Evolutionary conservation across 148 eudicot genomes (phyloP).

Genomic region (Dysphania ambrosioides): DNA sequence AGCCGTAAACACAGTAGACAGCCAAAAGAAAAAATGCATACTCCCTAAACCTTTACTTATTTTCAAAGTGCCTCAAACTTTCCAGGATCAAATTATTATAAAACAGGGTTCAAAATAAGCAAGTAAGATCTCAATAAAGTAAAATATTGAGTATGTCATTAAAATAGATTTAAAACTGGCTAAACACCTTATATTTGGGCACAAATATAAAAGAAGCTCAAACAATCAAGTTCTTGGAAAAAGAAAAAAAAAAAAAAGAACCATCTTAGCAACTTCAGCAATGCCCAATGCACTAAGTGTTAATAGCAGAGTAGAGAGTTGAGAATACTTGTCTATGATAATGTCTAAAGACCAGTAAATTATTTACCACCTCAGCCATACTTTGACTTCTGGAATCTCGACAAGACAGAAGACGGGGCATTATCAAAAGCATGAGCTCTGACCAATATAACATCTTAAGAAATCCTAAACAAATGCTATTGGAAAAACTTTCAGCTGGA

Average conservation of each 20-base stretch:
- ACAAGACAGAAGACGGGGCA: not conserved
- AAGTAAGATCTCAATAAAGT: not conserved
- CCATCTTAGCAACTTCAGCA: not conserved
- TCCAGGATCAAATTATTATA: not conserved
- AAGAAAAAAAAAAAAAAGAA: too few species aligned
- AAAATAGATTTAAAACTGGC: not conserved
- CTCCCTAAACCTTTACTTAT: too few species aligned
- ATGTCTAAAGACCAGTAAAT: too few species aligned
- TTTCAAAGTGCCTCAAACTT: not conserved
- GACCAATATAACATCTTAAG: not conserved
- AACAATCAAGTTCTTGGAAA: not conserved
- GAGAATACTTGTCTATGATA: too few species aligned
- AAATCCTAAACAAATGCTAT: too few species aligned
- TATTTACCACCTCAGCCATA: not conserved
- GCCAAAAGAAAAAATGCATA: too few species aligned
- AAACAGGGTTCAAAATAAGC: not conserved
- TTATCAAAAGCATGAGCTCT: not conserved
- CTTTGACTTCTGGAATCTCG: not conserved
- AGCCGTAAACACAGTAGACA: not conserved
- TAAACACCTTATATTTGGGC: not conserved
- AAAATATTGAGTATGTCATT: too few species aligned
- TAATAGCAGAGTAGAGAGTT: too few species aligned
- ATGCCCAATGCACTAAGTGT: not conserved
- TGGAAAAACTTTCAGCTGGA: not conserved
- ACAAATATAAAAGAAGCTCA: not conserved